Conservation (phyloP, 441 rosid genomes). For the Corymbia calophylla region DNA sequence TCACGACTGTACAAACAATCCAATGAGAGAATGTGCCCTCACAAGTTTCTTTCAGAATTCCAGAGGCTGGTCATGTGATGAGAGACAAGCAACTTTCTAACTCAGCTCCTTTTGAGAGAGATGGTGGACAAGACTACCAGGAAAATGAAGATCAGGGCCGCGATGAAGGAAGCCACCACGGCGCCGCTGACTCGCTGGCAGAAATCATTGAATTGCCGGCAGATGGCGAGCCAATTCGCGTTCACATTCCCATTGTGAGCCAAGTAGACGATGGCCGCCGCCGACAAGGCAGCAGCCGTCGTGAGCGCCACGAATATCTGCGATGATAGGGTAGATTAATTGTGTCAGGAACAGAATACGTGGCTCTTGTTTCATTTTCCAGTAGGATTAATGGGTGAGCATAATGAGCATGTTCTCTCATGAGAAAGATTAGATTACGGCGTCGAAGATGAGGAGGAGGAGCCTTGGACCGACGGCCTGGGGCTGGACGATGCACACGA, state of each 20-base stretch:
- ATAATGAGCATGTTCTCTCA: background rate
- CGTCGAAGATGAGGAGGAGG: background rate
- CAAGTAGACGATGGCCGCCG: constrained; percentile 50
- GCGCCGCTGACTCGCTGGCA: constrained; percentile 52
- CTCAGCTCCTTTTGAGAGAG: background rate
- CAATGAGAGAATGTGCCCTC: background rate
- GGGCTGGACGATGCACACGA: background rate
- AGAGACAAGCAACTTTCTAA: background rate
- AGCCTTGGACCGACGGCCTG: background rate
- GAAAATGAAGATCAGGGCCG: constrained; percentile 31
- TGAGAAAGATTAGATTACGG: background rate
- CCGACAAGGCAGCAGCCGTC: constrained; percentile 64
- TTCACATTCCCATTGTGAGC: constrained; percentile 55
- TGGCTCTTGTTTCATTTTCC: background rate
- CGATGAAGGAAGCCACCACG: constrained; percentile 52
- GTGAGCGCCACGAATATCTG: constrained; percentile 25
- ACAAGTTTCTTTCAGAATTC: background rate
- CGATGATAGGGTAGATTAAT: background rate
- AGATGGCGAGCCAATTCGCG: constrained; percentile 61
- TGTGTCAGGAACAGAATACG: background rate
- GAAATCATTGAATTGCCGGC: constrained; percentile 46
- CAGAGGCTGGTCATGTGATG: background rate
- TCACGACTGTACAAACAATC: background rate
- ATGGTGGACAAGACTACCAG: constrained; percentile 33
- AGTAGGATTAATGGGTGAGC: background rate